Conservation (phyloP, 2,329 filamentous ascomycete genomes). For the Acrocalymma vagum region DNA sequence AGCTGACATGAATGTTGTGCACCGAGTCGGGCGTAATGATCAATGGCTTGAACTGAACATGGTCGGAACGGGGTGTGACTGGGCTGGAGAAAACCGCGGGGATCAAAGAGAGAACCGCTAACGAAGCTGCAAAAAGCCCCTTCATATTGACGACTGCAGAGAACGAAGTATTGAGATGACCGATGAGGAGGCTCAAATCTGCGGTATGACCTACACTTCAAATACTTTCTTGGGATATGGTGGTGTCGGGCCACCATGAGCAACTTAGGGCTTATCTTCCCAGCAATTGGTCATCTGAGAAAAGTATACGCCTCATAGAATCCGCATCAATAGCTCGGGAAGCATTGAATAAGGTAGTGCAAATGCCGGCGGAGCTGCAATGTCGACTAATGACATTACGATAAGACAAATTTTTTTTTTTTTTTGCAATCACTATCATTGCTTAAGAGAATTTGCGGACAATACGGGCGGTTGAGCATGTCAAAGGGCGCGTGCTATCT, state of each 20-base stretch:
- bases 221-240: neutral
- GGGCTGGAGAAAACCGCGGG: conserved; percentile 26
- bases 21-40: conserved; percentile 50
- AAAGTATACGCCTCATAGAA: no score
- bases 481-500: conserved; percentile 4
- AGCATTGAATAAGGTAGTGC: conserved; percentile 1
- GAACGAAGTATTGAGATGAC: conserved; percentile 2
- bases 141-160: conserved; percentile 29
- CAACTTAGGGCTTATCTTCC: no score
- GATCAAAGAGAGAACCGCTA: conserved; percentile 34
- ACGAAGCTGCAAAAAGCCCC: conserved; percentile 33
- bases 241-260: no score
- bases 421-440: no score
- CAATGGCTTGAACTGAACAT: conserved; percentile 43
- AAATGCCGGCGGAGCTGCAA: conserved; percentile 3
- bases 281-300: no score
- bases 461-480: no score
- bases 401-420: conserved; percentile 23
- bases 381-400: conserved; percentile 13
- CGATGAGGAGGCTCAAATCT: neutral
- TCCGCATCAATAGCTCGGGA: conserved; percentile 2
- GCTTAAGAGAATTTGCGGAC: no score
- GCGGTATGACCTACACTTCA: neutral
- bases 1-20: conserved; percentile 60
- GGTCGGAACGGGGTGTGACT: conserved; percentile 26